Conservation (phyloP, 306 rosid genomes). For the Fragaria iinumae region DNA sequence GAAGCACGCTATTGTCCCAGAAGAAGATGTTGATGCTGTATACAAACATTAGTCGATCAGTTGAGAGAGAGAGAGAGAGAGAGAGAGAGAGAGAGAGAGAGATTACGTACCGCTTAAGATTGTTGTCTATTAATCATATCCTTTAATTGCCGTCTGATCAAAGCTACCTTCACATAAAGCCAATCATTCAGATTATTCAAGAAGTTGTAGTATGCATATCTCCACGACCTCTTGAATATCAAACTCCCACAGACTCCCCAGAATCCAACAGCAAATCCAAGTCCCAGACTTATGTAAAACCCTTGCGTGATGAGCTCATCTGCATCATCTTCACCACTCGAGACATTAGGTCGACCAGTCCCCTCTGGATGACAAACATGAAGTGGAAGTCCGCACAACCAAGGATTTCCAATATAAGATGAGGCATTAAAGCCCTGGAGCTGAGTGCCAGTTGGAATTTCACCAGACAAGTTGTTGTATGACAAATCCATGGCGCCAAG, state of each 20-base stretch:
- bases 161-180: neutral
- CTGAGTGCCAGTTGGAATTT: conserved; percentile 14
- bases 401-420: neutral
- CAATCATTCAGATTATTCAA: neutral
- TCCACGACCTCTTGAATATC: conserved; percentile 15
- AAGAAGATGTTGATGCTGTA: neutral
- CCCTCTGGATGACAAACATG: neutral
- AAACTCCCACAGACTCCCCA: conserved; percentile 35
- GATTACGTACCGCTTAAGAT: neutral
- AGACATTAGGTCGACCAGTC: neutral
- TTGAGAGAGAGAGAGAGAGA: too few species aligned
- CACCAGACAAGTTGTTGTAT: conserved; percentile 23
- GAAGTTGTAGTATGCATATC: conserved; percentile 29
- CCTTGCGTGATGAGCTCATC: conserved; percentile 13
- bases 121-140: neutral
- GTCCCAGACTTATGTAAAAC: conserved; percentile 14
- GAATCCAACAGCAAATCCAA: conserved; percentile 27
- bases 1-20: too few species aligned
- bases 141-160: neutral
- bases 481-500: neutral
- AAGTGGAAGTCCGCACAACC: conserved; percentile 7
- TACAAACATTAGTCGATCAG: too few species aligned
- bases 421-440: neutral
- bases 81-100: too few species aligned
- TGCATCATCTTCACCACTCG: neutral